Evolutionary conservation across 495 filamentous ascomycete genomes (phyloP).

Genomic region (Penicillium paxilli): DNA sequence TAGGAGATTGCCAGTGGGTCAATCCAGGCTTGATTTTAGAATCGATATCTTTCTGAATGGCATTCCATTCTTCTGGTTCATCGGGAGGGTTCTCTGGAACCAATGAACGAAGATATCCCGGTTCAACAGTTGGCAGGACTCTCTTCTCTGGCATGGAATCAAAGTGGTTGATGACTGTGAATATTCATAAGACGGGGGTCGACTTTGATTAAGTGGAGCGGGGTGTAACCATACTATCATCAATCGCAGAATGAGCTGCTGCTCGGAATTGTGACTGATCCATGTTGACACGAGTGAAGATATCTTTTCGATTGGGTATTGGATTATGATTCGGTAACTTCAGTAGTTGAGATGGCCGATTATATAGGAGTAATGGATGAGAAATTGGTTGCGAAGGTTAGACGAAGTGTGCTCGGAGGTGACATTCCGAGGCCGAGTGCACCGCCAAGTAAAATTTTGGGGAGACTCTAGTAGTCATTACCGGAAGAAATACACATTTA

Average conservation of each 20-base stretch:
- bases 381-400: not conserved
- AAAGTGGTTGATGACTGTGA: constrained; percentile 77
- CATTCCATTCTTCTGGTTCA: constrained; percentile 72
- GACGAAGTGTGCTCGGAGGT: not conserved
- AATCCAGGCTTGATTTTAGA: constrained; percentile 88
- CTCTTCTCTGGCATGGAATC: constrained; percentile 67
- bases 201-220: not conserved
- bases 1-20: constrained; percentile 95
- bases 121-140: constrained; percentile 76
- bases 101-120: constrained; percentile 82
- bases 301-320: not conserved
- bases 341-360: not conserved
- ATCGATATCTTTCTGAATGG: constrained; percentile 85
- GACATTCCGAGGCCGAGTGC: not conserved
- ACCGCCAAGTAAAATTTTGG: not conserved
- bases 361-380: not conserved
- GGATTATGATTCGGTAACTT: too few species aligned
- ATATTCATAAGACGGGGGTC: not conserved
- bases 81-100: constrained; percentile 73
- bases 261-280: constrained; percentile 78
- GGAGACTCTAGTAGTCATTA: too few species aligned
- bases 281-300: constrained; percentile 50
- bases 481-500: too few species aligned
- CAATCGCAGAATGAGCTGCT: constrained; percentile 78
- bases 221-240: constrained; percentile 66